Percentiles rank a stretch among this genome's conserved stretches.
phyloP scores from a whole-genome alignment of 768 basidiomycete genomes.

The Dendrothele bispora region DNA sequence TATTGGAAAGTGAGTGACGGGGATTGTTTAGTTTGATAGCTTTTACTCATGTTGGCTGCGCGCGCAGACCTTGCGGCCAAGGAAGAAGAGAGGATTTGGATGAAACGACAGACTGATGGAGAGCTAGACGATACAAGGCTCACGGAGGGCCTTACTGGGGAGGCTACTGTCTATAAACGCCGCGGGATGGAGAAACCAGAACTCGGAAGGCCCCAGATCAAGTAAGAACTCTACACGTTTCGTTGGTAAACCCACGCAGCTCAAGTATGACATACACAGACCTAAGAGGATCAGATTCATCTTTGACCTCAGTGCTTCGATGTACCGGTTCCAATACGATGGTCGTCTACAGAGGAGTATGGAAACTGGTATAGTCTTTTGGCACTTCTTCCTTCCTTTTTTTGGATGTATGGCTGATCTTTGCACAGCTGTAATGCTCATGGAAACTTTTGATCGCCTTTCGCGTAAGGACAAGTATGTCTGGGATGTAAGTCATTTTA shows the following conservation, averaged over 20 bases:
- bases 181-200: slow-evolving; percentile 71
- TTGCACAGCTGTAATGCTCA: slow-evolving; percentile 70
- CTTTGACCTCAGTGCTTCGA: slow-evolving; percentile 70
- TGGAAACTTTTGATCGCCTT: slow-evolving; percentile 68
- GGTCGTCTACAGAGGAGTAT: slow-evolving; percentile 61
- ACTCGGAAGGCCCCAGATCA: slow-evolving; percentile 64
- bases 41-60: background rate
- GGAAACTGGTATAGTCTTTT: slow-evolving; percentile 72
- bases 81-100: slow-evolving; percentile 71
- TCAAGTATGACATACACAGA: slow-evolving; percentile 27
- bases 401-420: too few relatives aligned
- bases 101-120: slow-evolving; percentile 70
- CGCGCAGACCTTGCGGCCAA: slow-evolving; percentile 59
- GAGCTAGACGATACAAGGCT: slow-evolving; percentile 67
- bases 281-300: slow-evolving; percentile 69
- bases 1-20: slow-evolving; percentile 66
- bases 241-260: background rate
- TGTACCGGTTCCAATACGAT: slow-evolving; percentile 80
- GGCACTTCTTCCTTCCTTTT: too few relatives aligned
- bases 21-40: background rate
- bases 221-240: slow-evolving; percentile 35
- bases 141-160: slow-evolving; percentile 68
- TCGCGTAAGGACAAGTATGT: slow-evolving; percentile 69
- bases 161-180: slow-evolving; percentile 69
- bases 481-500: slow-evolving; percentile 61